Conservation (phyloP, 495 filamentous ascomycete species). For the Viridothelium virens region DNA sequence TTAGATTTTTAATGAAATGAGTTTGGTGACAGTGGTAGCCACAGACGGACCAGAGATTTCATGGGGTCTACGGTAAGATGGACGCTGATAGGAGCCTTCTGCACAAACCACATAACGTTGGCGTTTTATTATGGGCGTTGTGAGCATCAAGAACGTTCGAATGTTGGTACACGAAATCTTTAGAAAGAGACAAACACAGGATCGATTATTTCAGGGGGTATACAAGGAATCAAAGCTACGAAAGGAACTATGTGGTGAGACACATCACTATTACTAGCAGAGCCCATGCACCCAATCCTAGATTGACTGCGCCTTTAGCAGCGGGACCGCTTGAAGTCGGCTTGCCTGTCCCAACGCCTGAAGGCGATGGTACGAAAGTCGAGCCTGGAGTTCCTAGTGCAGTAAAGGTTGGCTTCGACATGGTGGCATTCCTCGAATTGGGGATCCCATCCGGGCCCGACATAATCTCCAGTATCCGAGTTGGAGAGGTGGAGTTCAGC, state of each 20-base stretch:
- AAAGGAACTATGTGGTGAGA: not conserved
- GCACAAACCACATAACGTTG: too few species aligned
- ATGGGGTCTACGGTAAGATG: too few species aligned
- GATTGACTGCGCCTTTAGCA: not conserved
- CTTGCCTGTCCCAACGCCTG: not conserved
- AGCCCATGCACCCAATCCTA: not conserved
- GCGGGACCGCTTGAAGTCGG: not conserved
- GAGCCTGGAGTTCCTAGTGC: not conserved
- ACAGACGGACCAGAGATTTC: too few species aligned
- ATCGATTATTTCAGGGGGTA: not conserved
- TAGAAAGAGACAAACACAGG: not conserved
- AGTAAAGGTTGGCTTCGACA: not conserved
- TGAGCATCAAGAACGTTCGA: not conserved
- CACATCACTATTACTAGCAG: not conserved
- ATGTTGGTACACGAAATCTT: not conserved
- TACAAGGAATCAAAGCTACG: not conserved
- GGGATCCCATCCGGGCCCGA: not conserved
- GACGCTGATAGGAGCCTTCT: too few species aligned
- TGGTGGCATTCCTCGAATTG: not conserved
- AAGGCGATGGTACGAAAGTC: not conserved
- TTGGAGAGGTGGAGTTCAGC: slow-evolving; percentile 16
- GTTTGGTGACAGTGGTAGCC: too few species aligned
- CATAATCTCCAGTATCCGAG: not conserved
- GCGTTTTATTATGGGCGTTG: not conserved
- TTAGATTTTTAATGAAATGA: too few species aligned